phyloP scores from a whole-genome alignment of 495 filamentous ascomycete genomes.

The Tetracladium setigerum region DNA sequence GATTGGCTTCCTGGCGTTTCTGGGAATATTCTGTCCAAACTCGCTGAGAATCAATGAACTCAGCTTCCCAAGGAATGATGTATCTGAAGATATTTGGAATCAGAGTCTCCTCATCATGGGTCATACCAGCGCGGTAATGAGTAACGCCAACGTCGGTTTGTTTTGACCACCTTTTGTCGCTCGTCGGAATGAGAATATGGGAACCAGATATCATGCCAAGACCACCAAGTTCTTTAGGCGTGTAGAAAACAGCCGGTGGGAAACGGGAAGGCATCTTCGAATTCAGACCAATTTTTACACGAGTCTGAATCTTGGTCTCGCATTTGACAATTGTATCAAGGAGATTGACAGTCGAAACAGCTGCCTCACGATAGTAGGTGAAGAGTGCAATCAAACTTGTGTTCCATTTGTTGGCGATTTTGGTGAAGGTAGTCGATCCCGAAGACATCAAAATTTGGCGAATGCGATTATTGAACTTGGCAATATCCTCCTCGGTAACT shows the following conservation, averaged over 20 bases:
- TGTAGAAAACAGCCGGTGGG: slow-evolving; percentile 98
- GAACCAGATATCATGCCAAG: slow-evolving; percentile 99
- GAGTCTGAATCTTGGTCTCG: slow-evolving; percentile 98
- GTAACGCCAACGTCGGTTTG: slow-evolving; percentile 97
- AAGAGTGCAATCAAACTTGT: slow-evolving; percentile 97
- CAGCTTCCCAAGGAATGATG: slow-evolving; percentile 98
- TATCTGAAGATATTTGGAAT: slow-evolving; percentile 99
- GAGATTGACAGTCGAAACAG: slow-evolving; percentile 91
- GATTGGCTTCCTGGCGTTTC: slow-evolving; percentile 93
- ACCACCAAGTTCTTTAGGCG: slow-evolving; percentile 95
- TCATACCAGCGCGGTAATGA: slow-evolving; percentile 97
- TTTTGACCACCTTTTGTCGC: slow-evolving; percentile 96
- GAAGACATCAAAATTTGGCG: slow-evolving; percentile 99
- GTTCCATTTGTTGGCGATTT: slow-evolving; percentile 99
- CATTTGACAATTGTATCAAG: slow-evolving; percentile 99
- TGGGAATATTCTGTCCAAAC: slow-evolving; percentile 99
- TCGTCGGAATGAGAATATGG: slow-evolving; percentile 96
- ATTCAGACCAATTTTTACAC: slow-evolving; percentile 98
- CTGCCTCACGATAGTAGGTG: slow-evolving; percentile 98
- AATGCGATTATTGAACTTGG: slow-evolving; percentile 99
- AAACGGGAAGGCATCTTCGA: slow-evolving; percentile 99
- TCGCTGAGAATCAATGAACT: slow-evolving; percentile 97
- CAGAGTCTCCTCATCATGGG: slow-evolving; percentile 93
- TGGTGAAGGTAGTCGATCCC: slow-evolving; percentile 97
- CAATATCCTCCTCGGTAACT: slow-evolving; percentile 96